Evolutionary conservation across 2,329 filamentous ascomycete genomes (phyloP).

Genomic region (Pezicula neosporulosa): DNA sequence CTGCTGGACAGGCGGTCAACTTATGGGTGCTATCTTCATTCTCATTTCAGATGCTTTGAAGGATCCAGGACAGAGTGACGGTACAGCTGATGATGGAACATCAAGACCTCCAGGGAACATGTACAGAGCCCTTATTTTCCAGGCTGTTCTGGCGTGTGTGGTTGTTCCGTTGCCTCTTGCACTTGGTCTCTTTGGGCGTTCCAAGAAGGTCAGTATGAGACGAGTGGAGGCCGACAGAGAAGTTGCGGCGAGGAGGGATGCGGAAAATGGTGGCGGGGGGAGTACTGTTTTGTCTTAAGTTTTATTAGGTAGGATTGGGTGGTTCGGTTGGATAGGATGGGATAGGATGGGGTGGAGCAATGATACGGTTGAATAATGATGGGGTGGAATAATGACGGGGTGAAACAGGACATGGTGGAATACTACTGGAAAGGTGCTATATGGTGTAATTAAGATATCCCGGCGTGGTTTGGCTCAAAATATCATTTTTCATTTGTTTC

Average conservation of each 20-base stretch:
- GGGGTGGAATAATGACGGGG: too few relatives aligned
- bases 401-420: too few relatives aligned
- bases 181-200: conserved; percentile 66
- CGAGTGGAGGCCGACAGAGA: conserved; percentile 37
- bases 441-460: too few relatives aligned
- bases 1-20: conserved; percentile 82
- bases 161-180: conserved; percentile 65
- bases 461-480: too few relatives aligned
- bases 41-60: conserved; percentile 75
- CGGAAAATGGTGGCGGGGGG: conserved; percentile 2
- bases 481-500: too few relatives aligned
- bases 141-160: conserved; percentile 65
- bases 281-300: too few relatives aligned
- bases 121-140: conserved; percentile 72
- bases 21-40: conserved; percentile 82
- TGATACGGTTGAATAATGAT: too few relatives aligned
- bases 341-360: too few relatives aligned
- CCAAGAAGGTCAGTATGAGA: conserved; percentile 45
- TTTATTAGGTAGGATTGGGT: too few relatives aligned
- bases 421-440: too few relatives aligned
- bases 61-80: conserved; percentile 29
- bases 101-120: conserved; percentile 64
- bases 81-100: conserved; percentile 37
- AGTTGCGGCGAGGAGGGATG: conserved; percentile 61
- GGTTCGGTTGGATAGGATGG: too few relatives aligned